phyloP scores from a whole-genome alignment of 2,329 filamentous ascomycete genomes.

The Fusarium oligoseptatum region DNA sequence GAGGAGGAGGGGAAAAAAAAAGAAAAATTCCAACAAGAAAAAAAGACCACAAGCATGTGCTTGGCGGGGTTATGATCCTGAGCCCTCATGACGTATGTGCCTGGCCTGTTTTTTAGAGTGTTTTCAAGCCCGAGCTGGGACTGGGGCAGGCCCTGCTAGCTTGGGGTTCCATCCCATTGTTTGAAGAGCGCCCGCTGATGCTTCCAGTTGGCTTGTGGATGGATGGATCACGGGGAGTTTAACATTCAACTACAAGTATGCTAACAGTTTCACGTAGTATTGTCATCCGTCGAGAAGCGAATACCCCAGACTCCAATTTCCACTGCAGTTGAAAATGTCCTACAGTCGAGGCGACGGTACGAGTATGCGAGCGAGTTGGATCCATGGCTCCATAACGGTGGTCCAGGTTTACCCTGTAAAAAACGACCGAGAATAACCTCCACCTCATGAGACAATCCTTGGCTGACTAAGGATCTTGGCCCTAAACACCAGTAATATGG shows the following conservation, averaged over 20 bases:
- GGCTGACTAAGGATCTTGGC: not conserved
- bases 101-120: not conserved
- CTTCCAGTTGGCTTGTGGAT: not conserved
- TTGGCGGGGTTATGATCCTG: slow-evolving; percentile 6
- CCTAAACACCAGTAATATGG: not conserved
- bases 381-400: not conserved
- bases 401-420: not conserved
- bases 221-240: not conserved
- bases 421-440: slow-evolving; percentile 1
- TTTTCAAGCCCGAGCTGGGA: not conserved
- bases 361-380: not conserved
- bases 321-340: not conserved
- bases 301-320: not conserved
- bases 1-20: not conserved
- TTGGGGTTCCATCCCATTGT: not conserved
- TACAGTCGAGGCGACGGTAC: not conserved
- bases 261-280: not conserved
- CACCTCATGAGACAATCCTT: not conserved
- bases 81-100: slow-evolving; percentile 7
- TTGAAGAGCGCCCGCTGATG: not conserved
- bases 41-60: slow-evolving; percentile 4
- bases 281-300: not conserved
- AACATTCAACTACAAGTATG: not conserved
- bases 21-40: not conserved
- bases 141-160: not conserved